Base-by-base conservation (phyloP, 1,139 yeast species). In the Suhomyces coccinellae region DNA sequence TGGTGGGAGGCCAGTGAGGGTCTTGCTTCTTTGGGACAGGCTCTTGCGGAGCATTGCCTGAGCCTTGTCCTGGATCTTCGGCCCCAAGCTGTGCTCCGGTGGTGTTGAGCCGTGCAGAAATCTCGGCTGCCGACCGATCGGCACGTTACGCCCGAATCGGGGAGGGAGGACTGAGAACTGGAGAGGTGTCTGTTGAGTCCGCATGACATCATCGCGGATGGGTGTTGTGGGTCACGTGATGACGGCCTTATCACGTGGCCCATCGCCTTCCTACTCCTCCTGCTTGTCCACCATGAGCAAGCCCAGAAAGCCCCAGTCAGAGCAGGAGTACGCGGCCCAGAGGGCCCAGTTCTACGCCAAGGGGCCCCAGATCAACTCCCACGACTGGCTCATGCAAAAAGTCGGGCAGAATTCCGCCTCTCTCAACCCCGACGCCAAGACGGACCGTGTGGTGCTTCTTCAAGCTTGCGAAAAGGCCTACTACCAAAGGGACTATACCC, bases 241-340 rank as follows among this genome's bases (percentile, higher is more conserved):
- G 4, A 2, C n/a, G n/a, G n/a, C 24, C 34, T n/a, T 16, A 32
- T 32, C 24, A 17, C 24, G 34, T 22, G 37, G 17, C 13, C 17
- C 29, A 34, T 34, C 37, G 24, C 17, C 15, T 24, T 20, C 5
- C 15, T 20, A n/a, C n/a, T n/a, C n/a, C 13, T 12, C n/a, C 29
- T 9, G 12, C 16, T 9, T 6, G 7, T 6, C 29, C 29, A 24
- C 22, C 41, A 45, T 45, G 48, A 33, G 36, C 11, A 47, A 43
- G 36, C 34, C 46, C 38, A 44, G 90, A 34, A 83, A 82, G 52
- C 80, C 79, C 0, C 90, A 85, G 56, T 58, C 80, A 1, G 79
- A 75, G 35, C 85, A 79, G 47, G 82, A 77, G 41, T 84, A 64
- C 52, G 58, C 54, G 16, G 56, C 49, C 5, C 88, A 85, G 54